Evolutionary conservation across 164 flowering plant genomes (phyloP).

Genomic region (Macadamia integrifolia): DNA sequence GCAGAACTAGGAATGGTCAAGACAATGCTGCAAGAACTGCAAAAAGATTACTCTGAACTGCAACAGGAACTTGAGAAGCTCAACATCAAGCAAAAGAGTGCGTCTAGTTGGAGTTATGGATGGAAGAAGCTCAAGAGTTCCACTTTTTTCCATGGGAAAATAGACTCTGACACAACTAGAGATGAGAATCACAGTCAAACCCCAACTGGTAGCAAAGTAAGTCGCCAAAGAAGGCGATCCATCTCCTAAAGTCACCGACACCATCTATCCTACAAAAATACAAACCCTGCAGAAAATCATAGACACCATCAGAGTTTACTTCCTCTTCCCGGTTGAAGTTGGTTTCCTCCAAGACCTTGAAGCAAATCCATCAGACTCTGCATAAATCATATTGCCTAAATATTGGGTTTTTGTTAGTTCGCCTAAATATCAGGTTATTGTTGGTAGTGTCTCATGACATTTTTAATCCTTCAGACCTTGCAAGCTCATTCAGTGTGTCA

Average conservation of each 20-base stretch:
- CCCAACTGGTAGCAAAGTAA: slow-evolving; percentile 6
- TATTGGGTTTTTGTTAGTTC: too few species aligned
- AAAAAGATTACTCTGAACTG: slow-evolving; percentile 44
- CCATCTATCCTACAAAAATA: background rate
- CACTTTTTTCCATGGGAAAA: slow-evolving; percentile 28
- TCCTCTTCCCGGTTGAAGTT: background rate
- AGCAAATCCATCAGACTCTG: background rate
- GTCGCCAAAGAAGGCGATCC: slow-evolving; percentile 35
- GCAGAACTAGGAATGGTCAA: slow-evolving; percentile 56
- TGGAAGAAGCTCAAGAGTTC: slow-evolving; percentile 64
- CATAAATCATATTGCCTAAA: too few species aligned
- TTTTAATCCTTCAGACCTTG: too few species aligned
- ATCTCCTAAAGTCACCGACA: slow-evolving; percentile 24
- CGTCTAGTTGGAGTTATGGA: slow-evolving; percentile 38
- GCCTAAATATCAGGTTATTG: too few species aligned
- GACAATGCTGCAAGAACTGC: slow-evolving; percentile 45
- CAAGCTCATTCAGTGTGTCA: too few species aligned
- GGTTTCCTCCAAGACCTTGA: background rate
- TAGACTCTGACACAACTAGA: slow-evolving; percentile 22
- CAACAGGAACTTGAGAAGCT: slow-evolving; percentile 51
- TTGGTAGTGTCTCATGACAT: too few species aligned
- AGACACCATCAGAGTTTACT: background rate
- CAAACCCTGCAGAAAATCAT: background rate
- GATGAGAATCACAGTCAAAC: slow-evolving; percentile 17
- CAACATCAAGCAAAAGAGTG: slow-evolving; percentile 28